Evolutionary conservation across 2,329 filamentous ascomycete species (phyloP).

Genomic region (Tympanopsis confertula): DNA sequence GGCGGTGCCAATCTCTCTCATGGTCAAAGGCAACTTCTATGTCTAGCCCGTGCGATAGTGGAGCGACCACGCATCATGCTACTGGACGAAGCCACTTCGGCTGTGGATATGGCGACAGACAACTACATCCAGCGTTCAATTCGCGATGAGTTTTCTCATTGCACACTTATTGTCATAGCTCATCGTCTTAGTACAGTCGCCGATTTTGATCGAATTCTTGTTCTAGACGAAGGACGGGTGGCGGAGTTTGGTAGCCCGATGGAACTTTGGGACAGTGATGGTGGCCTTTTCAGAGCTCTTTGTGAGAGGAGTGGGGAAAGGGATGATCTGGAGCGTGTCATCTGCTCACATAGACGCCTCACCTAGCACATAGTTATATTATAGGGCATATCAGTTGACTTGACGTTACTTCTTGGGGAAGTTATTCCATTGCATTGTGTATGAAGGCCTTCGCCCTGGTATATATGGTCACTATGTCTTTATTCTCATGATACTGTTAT

Average conservation of each 20-base stretch:
- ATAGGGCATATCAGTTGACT: no score
- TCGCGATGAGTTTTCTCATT: slow-evolving; percentile 31
- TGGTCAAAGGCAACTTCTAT: slow-evolving; percentile 39
- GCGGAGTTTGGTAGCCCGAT: slow-evolving; percentile 29
- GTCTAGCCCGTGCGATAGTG: slow-evolving; percentile 34
- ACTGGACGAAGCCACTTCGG: slow-evolving; percentile 41
- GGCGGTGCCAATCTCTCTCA: slow-evolving; percentile 38
- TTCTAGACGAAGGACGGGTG: slow-evolving; percentile 32
- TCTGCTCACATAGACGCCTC: no score
- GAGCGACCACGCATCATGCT: slow-evolving; percentile 27
- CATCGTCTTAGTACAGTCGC: slow-evolving; percentile 39
- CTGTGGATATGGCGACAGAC: slow-evolving; percentile 45
- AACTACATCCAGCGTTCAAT: slow-evolving; percentile 42
- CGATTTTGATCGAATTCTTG: slow-evolving; percentile 37
- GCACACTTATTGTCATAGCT: slow-evolving; percentile 38
- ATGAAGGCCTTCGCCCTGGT: no score
- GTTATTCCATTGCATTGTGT: no score
- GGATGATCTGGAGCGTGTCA: not conserved
- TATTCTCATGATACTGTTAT: no score
- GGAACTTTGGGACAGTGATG: slow-evolving; percentile 20
- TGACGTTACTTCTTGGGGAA: no score
- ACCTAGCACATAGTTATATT: no score
- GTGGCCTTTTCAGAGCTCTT: not conserved
- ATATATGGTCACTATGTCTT: no score
- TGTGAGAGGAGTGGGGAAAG: not conserved